Evolutionary conservation across 129 eudicot genomes (phyloP), one percentile per base, ranked within the genome.

Genomic region (Kitagawia praeruptora): DNA sequence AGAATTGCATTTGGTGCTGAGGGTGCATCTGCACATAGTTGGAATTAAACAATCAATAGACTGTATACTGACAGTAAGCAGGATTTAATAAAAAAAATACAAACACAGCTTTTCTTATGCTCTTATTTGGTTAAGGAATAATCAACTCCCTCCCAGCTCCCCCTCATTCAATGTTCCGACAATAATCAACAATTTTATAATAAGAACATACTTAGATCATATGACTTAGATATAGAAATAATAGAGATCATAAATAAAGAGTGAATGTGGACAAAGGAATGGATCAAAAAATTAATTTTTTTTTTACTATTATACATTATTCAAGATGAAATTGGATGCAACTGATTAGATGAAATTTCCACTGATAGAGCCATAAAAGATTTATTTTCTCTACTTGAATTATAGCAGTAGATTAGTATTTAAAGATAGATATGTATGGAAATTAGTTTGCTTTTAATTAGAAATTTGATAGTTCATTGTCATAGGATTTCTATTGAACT

Each of bases 1-100:
- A 90, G 83, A 87, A 96, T 74, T 89, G 96, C 96, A 92, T 89
- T 78, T 88, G 96, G 81, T 87, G 93, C 77, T 91, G 97, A 77
- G 91, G 85, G 75, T 95, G 98, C 70, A 92, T 79, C 96, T 95
- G 88, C 78, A 75, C 67, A 34, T 75, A 80, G 64, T 76, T 76
- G 10, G 2, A 49, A 34, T 34, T 3, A 49, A 76, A 47, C 25
- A 76, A 76, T 76, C 67, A 76, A 31, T 37, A 53, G 19, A 45
- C 61, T 74, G 39, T 45, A n/a, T 10, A 13, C 12, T 9, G 40
- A 74, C 38, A 19, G 16, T 8, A 21, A 41, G 25, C n/a, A 4
- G 8, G 15, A 21, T 42, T 23, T 21, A 14, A 72, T 5, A 6
- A 72, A 42, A 42, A 7, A 42, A 70, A 11, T 15, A 37, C 74